Base-by-base conservation (phyloP, 305 asterid genomes). In the Rubia tinctorum region DNA sequence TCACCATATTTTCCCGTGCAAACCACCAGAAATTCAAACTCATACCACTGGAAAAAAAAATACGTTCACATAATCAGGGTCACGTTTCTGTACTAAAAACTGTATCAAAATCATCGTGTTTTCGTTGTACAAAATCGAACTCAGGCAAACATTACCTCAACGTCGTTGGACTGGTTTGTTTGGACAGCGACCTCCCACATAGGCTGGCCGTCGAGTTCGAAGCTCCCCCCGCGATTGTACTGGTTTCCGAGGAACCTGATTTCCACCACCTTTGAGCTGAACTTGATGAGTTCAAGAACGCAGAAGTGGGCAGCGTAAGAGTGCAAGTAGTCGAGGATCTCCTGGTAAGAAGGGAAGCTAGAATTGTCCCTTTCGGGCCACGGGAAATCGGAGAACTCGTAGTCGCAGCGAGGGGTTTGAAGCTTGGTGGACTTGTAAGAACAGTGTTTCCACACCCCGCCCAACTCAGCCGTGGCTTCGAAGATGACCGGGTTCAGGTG, bases 361-460 rank as follows among this genome's bases (percentile, higher is more conserved):
- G 66, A 14, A 82, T 89, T 89, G 81, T 93, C 97, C 87, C 97
- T 91, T 30, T 84, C 76, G 8, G 87, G n/a, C 98, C 98, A 93
- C 1, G 97, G 97, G 22, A 88, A 93, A 81, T 93, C 98, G 0
- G 98, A 88, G 79, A 93, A 93, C 76, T 93, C 98, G 40, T 89
- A 93, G 37, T 93, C 97, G 61, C 96, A 89, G 5, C 97, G 96
- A 75, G 96, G 96, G 79, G 96, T 88, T 67, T 93, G 98, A 23
- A 93, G 86, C 71, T 82, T 89, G 7, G 97, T 93, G 0, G 97
- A 88, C 66, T 78, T 75, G 68, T 80, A 93, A 6, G 97, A 88
- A 43, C 98, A 91, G 47, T 93, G 95, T 62, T 74, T 91, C 98
- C 98, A 93, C 62, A 91, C 97, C 53, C 98, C 98, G 76, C 98